phyloP scores from a whole-genome alignment of 1,284 basidiomycete species.

The Golubevia sp. region DNA sequence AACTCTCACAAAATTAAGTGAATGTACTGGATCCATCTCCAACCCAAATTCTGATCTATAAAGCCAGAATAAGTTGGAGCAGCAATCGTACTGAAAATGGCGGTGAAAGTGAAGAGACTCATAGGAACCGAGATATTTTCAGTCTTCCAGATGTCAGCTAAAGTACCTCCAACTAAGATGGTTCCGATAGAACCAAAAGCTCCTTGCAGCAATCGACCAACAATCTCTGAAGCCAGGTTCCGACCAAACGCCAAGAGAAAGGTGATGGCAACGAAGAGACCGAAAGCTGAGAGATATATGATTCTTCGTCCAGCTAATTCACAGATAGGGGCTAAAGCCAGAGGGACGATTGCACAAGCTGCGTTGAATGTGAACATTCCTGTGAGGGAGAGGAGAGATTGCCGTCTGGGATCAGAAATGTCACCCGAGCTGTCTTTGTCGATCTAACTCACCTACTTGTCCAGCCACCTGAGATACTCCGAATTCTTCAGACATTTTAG shows the following conservation, averaged over 20 bases:
- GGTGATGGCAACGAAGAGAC: slow-evolving; percentile 54
- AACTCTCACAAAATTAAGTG: slow-evolving; percentile 35
- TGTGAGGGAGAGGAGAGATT: neutral
- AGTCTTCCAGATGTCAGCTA: slow-evolving; percentile 45
- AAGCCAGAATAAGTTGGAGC: slow-evolving; percentile 52
- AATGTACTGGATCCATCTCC: slow-evolving; percentile 60
- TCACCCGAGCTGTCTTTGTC: neutral
- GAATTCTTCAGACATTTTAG: slow-evolving; percentile 49
- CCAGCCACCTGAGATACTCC: slow-evolving; percentile 46
- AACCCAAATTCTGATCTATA: slow-evolving; percentile 52
- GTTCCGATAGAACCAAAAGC: slow-evolving; percentile 56
- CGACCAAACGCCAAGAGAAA: slow-evolving; percentile 49
- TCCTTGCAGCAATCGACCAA: slow-evolving; percentile 56
- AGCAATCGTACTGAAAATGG: slow-evolving; percentile 47
- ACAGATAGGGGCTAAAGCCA: slow-evolving; percentile 57
- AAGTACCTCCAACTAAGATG: slow-evolving; percentile 31
- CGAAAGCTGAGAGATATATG: slow-evolving; percentile 56
- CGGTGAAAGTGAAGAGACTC: slow-evolving; percentile 57
- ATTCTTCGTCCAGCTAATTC: slow-evolving; percentile 56
- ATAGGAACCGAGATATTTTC: slow-evolving; percentile 52
- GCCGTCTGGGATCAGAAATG: too few species aligned
- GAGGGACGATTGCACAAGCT: slow-evolving; percentile 37
- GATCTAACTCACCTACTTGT: slow-evolving; percentile 27
- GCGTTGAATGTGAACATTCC: slow-evolving; percentile 55
- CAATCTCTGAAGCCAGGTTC: slow-evolving; percentile 55